Evolutionary conservation across 2,329 filamentous ascomycete species (phyloP).

Genomic region (Cytospora paraplurivora): DNA sequence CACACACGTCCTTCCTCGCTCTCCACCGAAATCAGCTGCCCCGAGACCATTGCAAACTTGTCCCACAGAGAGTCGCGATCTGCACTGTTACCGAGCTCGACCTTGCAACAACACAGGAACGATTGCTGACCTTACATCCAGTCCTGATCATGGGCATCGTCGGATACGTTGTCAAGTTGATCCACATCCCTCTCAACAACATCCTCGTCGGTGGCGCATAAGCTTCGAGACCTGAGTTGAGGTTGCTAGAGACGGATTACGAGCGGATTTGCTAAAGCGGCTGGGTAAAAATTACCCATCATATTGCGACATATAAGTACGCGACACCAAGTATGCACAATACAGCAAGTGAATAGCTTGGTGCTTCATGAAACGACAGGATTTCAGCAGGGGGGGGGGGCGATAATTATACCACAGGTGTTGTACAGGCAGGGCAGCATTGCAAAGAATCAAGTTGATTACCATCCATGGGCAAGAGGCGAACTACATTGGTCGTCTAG

Average conservation of each 20-base stretch:
- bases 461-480: constrained; percentile 3
- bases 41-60: not conserved
- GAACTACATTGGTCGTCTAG: not conserved
- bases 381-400: constrained; percentile 1
- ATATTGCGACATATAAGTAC: not conserved
- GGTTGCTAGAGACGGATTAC: not conserved
- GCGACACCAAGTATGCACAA: constrained; percentile 3
- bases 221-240: constrained; percentile 28
- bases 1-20: not conserved
- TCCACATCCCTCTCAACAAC: constrained; percentile 72
- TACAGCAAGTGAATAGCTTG: constrained; percentile 6
- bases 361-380: constrained; percentile 2
- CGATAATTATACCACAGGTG: constrained; percentile 23
- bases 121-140: constrained; percentile 13
- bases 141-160: constrained; percentile 70
- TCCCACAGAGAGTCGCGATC: not conserved
- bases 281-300: not conserved
- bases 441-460: constrained; percentile 19
- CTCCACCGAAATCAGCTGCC: not conserved
- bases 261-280: not conserved
- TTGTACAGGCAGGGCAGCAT: constrained; percentile 16
- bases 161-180: constrained; percentile 71
- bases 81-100: not conserved
- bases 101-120: not conserved
- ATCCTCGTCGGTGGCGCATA: constrained; percentile 69